Evolutionary conservation across 495 filamentous ascomycete species (phyloP).

Genomic region (Hypomontagnella monticulosa): DNA sequence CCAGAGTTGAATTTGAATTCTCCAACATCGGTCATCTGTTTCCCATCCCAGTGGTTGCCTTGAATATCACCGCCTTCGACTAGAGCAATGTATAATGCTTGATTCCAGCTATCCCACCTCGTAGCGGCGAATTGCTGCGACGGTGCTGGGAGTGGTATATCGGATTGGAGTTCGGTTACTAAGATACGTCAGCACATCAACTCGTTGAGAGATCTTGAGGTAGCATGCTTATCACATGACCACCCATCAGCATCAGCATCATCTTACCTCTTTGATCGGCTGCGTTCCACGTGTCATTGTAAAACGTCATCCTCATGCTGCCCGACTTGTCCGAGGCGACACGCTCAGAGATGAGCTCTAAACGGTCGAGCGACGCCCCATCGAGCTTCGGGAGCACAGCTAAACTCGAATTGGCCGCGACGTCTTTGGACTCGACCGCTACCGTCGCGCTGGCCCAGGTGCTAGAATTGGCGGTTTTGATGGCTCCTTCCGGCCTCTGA

Average conservation of each 20-base stretch:
- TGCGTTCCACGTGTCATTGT: conserved; percentile 33
- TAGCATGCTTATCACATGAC: not conserved
- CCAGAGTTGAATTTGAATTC: conserved; percentile 22
- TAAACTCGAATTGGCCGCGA: conserved; percentile 35
- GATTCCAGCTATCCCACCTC: conserved; percentile 33
- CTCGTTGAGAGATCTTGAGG: not conserved
- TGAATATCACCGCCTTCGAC: conserved; percentile 19
- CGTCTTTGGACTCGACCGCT: conserved; percentile 28
- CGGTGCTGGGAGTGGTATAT: conserved; percentile 31
- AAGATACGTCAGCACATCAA: conserved; percentile 7
- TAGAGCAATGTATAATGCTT: conserved; percentile 28
- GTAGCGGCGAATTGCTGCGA: conserved; percentile 38
- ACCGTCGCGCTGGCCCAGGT: conserved; percentile 27
- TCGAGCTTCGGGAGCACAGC: conserved; percentile 30
- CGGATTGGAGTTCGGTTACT: conserved; percentile 33
- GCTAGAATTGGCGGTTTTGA: conserved; percentile 37
- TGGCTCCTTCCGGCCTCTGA: conserved; percentile 33
- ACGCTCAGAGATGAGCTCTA: conserved; percentile 34
- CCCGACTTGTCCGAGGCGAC: conserved; percentile 24
- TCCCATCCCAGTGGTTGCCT: conserved; percentile 31
- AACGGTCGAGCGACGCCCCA: conserved; percentile 19
- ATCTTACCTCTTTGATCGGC: conserved; percentile 28
- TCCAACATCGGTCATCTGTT: conserved; percentile 17
- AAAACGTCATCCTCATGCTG: conserved; percentile 32
- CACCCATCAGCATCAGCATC: not conserved